Percentiles rank a stretch among this genome's conserved stretches.
Conservation (phyloP, 1,139 yeast genomes). For the Taphrina deformans region DNA sequence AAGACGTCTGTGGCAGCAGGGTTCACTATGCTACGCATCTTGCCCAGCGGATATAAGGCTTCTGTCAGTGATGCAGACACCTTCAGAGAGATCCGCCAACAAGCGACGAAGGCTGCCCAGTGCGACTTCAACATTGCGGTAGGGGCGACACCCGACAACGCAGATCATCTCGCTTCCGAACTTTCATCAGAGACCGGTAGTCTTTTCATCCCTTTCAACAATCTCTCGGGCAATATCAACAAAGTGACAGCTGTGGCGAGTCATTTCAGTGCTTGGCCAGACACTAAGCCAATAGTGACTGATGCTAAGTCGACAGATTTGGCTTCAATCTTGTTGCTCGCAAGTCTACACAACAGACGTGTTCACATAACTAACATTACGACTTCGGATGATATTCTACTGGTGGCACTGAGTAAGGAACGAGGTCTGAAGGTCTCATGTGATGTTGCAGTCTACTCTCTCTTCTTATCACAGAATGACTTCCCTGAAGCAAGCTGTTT, state of each 20-base stretch:
- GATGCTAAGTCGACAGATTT: constrained; percentile 90
- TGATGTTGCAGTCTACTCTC: constrained; percentile 79
- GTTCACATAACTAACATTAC: constrained; percentile 89
- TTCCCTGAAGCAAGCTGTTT: constrained; percentile 68
- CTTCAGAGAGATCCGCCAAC: constrained; percentile 57
- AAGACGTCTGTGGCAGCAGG: constrained; percentile 79
- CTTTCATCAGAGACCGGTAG: constrained; percentile 72
- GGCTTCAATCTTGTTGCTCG: constrained; percentile 85
- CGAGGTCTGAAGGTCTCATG: constrained; percentile 82
- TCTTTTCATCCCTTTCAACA: constrained; percentile 76
- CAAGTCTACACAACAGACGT: constrained; percentile 80
- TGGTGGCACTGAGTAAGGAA: constrained; percentile 82
- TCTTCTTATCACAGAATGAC: constrained; percentile 73
- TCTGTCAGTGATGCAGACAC: constrained; percentile 65
- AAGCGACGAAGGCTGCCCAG: constrained; percentile 61
- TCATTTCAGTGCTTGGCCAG: constrained; percentile 83
- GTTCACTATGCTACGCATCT: constrained; percentile 78
- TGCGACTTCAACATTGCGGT: constrained; percentile 81
- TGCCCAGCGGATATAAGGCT: constrained; percentile 70
- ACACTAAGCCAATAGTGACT: constrained; percentile 77
- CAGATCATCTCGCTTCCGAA: constrained; percentile 57
- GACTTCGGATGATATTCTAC: constrained; percentile 74
- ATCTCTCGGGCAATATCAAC: constrained; percentile 58
- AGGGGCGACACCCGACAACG: constrained; percentile 76
- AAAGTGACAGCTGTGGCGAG: constrained; percentile 75